phyloP scores from a whole-genome alignment of 2,329 filamentous ascomycete species.

The Scedosporium apiospermum region DNA sequence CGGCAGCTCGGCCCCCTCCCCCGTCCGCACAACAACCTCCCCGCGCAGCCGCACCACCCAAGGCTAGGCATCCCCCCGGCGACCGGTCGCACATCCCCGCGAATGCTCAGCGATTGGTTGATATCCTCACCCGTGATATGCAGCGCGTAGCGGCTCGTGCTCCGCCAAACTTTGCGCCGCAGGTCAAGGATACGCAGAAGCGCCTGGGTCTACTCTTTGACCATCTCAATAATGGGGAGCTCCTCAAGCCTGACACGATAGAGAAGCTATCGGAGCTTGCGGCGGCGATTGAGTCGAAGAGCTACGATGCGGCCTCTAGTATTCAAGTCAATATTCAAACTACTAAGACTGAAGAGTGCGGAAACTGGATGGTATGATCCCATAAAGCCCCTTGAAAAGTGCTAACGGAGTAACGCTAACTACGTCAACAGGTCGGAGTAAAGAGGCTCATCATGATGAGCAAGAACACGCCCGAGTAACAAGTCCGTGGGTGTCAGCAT shows the following conservation, averaged over 20 bases:
- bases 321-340: conserved; percentile 68
- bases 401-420: neutral
- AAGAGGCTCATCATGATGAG: conserved; percentile 74
- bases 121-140: conserved; percentile 76
- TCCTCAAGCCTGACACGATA: conserved; percentile 72
- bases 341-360: conserved; percentile 71
- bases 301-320: conserved; percentile 58
- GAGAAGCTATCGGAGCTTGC: conserved; percentile 56
- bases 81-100: conserved; percentile 84
- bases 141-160: conserved; percentile 79
- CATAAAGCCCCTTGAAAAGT: neutral
- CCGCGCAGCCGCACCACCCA: conserved; percentile 38
- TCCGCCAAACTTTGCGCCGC: conserved; percentile 73
- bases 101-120: conserved; percentile 66
- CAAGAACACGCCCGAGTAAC: conserved; percentile 54
- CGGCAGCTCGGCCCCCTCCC: conserved; percentile 32
- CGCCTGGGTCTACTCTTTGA: conserved; percentile 90
- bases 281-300: conserved; percentile 54
- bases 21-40: conserved; percentile 27
- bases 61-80: conserved; percentile 64
- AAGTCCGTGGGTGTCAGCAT: neutral
- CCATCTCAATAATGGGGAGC: conserved; percentile 90
- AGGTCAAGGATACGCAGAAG: conserved; percentile 92
- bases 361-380: conserved; percentile 72
- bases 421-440: conserved; percentile 51